Conservation (phyloP, 352 stramenopile species). For the Phytopythium mirpurense region DNA sequence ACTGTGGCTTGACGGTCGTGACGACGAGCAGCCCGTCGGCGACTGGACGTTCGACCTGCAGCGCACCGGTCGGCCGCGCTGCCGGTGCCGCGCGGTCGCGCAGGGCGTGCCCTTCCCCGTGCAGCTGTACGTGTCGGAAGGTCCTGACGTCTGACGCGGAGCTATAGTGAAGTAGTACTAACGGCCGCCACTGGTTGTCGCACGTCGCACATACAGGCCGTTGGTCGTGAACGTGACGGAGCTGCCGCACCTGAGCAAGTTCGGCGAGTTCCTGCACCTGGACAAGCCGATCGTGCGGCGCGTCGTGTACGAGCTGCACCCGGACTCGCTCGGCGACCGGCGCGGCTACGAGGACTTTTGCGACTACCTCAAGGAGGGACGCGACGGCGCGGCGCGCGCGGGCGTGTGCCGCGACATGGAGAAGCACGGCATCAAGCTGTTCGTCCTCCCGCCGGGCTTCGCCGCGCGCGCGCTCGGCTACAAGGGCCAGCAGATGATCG, state of each 20-base stretch:
- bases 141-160: too few species aligned
- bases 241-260: slow-evolving; percentile 46
- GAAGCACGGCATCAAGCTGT: slow-evolving; percentile 56
- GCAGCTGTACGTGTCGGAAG: slow-evolving; percentile 24
- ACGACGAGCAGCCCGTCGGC: slow-evolving; percentile 8
- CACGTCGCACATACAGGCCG: too few species aligned
- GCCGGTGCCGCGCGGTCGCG: slow-evolving; percentile 36
- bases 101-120: slow-evolving; percentile 18
- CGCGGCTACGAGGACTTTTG: slow-evolving; percentile 48
- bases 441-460: slow-evolving; percentile 56
- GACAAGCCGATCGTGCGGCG: slow-evolving; percentile 34
- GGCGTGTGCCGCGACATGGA: slow-evolving; percentile 56
- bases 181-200: slow-evolving; percentile 2
- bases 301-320: slow-evolving; percentile 53
- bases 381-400: slow-evolving; percentile 29
- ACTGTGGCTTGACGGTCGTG: not conserved
- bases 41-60: slow-evolving; percentile 48
- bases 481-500: slow-evolving; percentile 54
- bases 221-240: slow-evolving; percentile 49
- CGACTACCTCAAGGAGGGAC: slow-evolving; percentile 44
- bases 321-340: slow-evolving; percentile 33
- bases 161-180: too few species aligned
- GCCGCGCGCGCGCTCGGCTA: slow-evolving; percentile 54
- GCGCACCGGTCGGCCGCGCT: slow-evolving; percentile 41
- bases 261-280: slow-evolving; percentile 58